Conservation (phyloP, 805 yeast genomes). For the Metschnikowia baotianmanensis region DNA sequence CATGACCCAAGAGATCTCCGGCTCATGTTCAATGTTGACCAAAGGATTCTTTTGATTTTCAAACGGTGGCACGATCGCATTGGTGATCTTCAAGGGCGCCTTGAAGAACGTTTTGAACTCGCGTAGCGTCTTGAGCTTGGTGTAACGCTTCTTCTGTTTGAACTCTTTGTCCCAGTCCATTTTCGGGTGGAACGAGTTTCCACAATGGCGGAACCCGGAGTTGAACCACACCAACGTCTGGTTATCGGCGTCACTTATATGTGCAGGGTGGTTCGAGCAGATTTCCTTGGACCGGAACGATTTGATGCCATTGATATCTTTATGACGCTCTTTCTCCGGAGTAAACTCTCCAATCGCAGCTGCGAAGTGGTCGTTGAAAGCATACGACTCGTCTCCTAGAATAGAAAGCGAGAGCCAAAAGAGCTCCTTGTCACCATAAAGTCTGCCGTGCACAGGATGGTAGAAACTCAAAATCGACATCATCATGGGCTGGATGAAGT, state of each 20-base stretch:
- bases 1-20: conserved; percentile 11
- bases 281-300: conserved; percentile 40
- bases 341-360: conserved; percentile 35
- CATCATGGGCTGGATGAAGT: conserved; percentile 31
- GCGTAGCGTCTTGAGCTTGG: conserved; percentile 23
- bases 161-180: conserved; percentile 37
- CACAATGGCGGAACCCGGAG: conserved; percentile 65
- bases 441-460: conserved; percentile 7
- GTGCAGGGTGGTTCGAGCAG: conserved; percentile 66
- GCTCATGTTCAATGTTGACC: conserved; percentile 14
- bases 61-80: conserved; percentile 34
- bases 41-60: not conserved
- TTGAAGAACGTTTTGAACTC: conserved; percentile 29
- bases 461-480: conserved; percentile 31
- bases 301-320: conserved; percentile 20
- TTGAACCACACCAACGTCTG: conserved; percentile 61
- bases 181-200: conserved; percentile 24
- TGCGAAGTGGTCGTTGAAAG: conserved; percentile 32
- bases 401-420: conserved; percentile 32
- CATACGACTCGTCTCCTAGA: conserved; percentile 30
- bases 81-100: conserved; percentile 35
- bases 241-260: conserved; percentile 49
- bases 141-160: conserved; percentile 23
- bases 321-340: conserved; percentile 27
- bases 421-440: conserved; percentile 39